Base-by-base conservation (phyloP, 495 filamentous ascomycete genomes). In the Pyronema omphalodes region DNA sequence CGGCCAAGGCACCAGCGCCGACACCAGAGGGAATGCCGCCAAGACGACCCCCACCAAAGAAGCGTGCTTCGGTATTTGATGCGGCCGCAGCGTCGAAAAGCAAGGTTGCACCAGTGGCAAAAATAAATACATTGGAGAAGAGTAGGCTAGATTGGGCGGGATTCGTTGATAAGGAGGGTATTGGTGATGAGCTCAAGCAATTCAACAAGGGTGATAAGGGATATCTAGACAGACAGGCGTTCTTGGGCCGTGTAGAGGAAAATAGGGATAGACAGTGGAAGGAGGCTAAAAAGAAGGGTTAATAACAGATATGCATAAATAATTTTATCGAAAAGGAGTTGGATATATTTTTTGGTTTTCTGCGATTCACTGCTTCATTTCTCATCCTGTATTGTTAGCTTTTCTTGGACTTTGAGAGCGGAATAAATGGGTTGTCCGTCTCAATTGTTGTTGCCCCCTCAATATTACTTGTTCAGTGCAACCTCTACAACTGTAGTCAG, bases 101-200 rank as follows among this genome's bases (percentile, higher is more conserved):
- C 8, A 61, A 62, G n/a, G 58, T 60, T 33, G 72, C 73, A 4
- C 75, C 75, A 54, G 82, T 83, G 45, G 79, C 82, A 64, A 95
- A 95, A 64, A 75, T 96, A 63, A 96, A 94, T 66, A 93, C 88
- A 0, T 82, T 98, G 18, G 88, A 96, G 70, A 98, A 98, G 72
- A 88, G 83, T 37, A 74, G 84, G 49, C 74, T 94, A 70, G 91
- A 98, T 66, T 98, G 91, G 91, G 86, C 86, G 3, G 82, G 82
- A 43, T 93, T 85, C 62, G 93, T 96, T 46, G 88, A 96, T 63
- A 74, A 86, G 54, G 83, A 88, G 59, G 93, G 91, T 1, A 82
- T 98, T 68, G 80, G 80, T 60, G 91, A 94, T 63, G 91, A 98
- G 67, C 74, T 98, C 54, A 80, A 83, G 60, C 74, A 80, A 44